Conservation (phyloP, 1,284 basidiomycete genomes). For the Boletus calvinii region DNA sequence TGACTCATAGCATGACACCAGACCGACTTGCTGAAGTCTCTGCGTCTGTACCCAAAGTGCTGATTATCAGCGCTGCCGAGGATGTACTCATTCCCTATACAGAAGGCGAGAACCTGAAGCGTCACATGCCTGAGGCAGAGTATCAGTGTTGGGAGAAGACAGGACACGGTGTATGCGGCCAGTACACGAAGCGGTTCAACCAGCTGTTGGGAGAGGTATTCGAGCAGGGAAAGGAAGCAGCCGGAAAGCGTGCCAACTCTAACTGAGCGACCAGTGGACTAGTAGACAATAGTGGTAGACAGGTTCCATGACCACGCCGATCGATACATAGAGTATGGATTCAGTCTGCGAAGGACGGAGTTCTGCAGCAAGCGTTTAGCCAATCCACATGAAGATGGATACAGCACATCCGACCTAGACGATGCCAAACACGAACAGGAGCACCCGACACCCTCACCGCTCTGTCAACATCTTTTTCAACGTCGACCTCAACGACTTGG, state of each 20-base stretch:
- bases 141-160: slow-evolving; percentile 60
- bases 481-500: slow-evolving; percentile 34
- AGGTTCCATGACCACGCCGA: neutral
- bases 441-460: slow-evolving; percentile 19
- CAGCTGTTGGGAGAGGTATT: slow-evolving; percentile 56
- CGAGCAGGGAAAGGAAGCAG: slow-evolving; percentile 45
- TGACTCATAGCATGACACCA: slow-evolving; percentile 66
- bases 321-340: neutral
- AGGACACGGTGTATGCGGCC: slow-evolving; percentile 68
- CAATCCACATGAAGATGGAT: neutral
- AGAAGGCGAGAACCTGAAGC: slow-evolving; percentile 59
- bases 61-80: slow-evolving; percentile 73
- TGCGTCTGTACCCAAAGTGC: slow-evolving; percentile 54
- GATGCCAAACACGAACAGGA: neutral
- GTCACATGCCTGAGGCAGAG: slow-evolving; percentile 69
- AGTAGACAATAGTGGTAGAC: neutral
- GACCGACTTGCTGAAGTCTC: slow-evolving; percentile 58
- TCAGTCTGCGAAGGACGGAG: neutral
- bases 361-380: slow-evolving; percentile 9
- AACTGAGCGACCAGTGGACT: neutral
- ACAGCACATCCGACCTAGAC: slow-evolving; percentile 5
- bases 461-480: slow-evolving; percentile 43
- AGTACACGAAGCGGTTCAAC: slow-evolving; percentile 55
- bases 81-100: slow-evolving; percentile 64
- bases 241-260: neutral